Evolutionary conservation across 768 basidiomycete genomes (phyloP), one percentile per base, ranked within the genome.

Genomic region (Lentinus brumalis): DNA sequence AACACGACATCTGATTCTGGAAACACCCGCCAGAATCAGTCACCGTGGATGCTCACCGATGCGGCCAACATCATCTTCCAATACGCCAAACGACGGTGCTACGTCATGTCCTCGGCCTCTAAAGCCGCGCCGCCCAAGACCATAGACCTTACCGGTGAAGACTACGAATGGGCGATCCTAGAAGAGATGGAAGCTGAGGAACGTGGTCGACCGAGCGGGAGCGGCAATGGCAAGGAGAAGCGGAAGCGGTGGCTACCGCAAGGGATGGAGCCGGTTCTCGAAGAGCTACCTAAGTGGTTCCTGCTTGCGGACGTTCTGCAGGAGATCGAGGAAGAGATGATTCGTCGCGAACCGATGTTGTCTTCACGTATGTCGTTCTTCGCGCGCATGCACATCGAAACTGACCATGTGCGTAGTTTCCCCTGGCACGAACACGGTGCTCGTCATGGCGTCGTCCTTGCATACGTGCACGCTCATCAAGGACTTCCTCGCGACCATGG

Each of bases 241-340:
- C 65, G 54, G 67, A 72, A 66, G 40, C 69, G 72, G 26, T 92
- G 93, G 88, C 70, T 94, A 21, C 91, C 94, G 0, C 79, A 83
- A 10, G 87, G 86, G 1, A 86, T 96, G 73, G 86, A 93, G 47
- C 92, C 94, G 0, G 85, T 95, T 0, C 78, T 98, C 26, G 97
- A 98, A 74, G 97, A 98, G 69, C 82, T 92, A 46, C 96, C 96
- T 0, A 99, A 99, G 72, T 98, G 97, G 96, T 82, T 82, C 57
- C 71, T 96, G 8, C 76, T 99, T 12, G 82, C 87, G 0, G 91
- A 94, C n/a, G 83, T 96, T 0, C 72, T 99, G 46, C 81, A 92
- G 53, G 97, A 99, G 75, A 89, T 94, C 2, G 97, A 98, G 73
- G 86, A 86, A 60, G 92, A 95, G 65, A 88, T 91, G 32, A 78